A percentile compares a stretch with the other conserved stretches of the same genome.
Conservation (phyloP, 257 asterid species). For the Leptodermis oblonga region DNA sequence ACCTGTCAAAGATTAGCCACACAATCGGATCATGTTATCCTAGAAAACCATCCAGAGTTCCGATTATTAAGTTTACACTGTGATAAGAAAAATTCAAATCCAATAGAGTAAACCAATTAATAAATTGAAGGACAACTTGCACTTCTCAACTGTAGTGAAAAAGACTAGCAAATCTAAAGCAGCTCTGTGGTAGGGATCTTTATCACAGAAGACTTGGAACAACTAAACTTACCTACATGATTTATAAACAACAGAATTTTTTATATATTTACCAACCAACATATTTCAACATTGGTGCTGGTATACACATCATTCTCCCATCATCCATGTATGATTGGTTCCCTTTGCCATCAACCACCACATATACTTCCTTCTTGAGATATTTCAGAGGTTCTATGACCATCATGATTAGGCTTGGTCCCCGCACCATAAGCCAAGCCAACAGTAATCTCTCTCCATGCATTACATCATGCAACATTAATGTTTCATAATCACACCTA, state of each 20-base stretch:
- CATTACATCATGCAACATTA: background rate
- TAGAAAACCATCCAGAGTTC: constrained; percentile 6
- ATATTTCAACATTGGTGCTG: background rate
- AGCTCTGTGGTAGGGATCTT: background rate
- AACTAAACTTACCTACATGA: background rate
- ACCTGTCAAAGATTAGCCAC: constrained; percentile 39
- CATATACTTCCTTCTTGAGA: background rate
- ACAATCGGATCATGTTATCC: constrained; percentile 13
- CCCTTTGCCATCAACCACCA: background rate
- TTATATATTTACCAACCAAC: background rate
- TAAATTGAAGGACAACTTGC: background rate
- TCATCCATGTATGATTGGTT: background rate
- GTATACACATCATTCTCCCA: background rate
- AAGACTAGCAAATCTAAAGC: background rate
- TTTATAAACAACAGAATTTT: background rate
- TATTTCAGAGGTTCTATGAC: background rate
- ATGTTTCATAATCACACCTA: background rate
- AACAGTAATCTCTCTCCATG: background rate
- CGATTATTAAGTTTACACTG: too few species aligned
- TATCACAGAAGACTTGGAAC: background rate
- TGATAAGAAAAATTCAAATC: background rate
- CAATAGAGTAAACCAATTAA: background rate
- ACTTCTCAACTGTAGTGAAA: background rate
- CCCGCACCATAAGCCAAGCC: background rate
- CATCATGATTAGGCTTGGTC: background rate